Conservation (phyloP, 805 yeast genomes). For the Yarrowia yakushimensis region DNA sequence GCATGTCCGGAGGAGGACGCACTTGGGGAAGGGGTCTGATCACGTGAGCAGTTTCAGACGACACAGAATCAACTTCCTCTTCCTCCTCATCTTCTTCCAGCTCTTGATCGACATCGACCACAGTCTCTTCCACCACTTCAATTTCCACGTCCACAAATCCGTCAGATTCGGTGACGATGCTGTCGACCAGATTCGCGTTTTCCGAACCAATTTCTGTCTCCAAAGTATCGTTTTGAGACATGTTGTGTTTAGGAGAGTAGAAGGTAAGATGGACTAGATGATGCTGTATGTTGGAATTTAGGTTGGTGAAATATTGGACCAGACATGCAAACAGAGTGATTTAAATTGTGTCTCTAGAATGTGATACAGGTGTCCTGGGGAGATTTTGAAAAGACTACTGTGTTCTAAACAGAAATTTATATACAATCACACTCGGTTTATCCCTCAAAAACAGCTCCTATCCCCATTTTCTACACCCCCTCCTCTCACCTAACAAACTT, state of each 20-base stretch:
- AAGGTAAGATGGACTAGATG: no score
- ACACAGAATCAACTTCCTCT: neutral
- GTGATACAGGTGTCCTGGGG: neutral
- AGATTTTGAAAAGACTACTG: neutral
- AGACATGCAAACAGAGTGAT: neutral
- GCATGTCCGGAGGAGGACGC: slow-evolving; percentile 33
- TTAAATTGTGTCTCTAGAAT: no score
- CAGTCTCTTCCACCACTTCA: neutral
- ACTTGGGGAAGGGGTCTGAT: neutral
- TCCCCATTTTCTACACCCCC: no score
- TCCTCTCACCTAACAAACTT: neutral
- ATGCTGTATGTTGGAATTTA: no score
- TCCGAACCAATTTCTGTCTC: neutral
- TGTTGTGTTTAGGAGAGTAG: neutral
- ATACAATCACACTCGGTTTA: neutral
- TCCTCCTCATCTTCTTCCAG: neutral
- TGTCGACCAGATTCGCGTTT: neutral
- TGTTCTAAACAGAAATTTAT: no score
- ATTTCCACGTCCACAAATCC: neutral
- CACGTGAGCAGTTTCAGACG: neutral
- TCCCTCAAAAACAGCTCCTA: no score
- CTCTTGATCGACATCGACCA: neutral
- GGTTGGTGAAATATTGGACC: neutral
- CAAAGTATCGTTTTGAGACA: neutral
- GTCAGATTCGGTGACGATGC: neutral